phyloP scores from a whole-genome alignment of 768 basidiomycete genomes.

The Tulasnella sp. region DNA sequence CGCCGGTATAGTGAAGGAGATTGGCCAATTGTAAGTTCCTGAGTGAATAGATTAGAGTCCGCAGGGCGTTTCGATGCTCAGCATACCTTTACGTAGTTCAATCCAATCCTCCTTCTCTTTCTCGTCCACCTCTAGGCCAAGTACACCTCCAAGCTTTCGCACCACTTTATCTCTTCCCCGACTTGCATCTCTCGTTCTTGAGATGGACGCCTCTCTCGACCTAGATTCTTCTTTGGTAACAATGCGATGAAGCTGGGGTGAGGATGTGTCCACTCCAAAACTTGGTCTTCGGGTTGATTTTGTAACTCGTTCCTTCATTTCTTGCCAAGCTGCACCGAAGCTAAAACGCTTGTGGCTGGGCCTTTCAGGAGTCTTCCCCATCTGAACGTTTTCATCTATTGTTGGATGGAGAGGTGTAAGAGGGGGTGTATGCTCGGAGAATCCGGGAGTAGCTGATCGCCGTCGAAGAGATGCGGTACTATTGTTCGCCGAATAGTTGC shows the following conservation, averaged over 20 bases:
- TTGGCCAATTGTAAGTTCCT: constrained; percentile 91
- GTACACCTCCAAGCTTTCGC: constrained; percentile 30
- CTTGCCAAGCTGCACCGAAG: constrained; percentile 11
- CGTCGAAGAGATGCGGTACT: background rate
- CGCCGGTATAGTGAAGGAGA: constrained; percentile 76
- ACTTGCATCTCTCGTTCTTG: background rate
- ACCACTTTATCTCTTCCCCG: constrained; percentile 27
- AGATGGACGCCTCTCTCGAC: background rate
- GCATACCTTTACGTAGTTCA: constrained; percentile 70
- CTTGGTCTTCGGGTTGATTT: background rate
- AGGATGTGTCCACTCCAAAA: background rate
- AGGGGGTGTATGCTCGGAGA: background rate
- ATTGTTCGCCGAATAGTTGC: too few relatives aligned
- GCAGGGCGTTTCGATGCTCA: background rate
- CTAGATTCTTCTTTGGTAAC: background rate
- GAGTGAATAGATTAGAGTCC: constrained; percentile 13
- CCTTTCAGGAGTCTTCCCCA: background rate
- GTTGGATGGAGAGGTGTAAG: too few relatives aligned
- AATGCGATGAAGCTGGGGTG: background rate
- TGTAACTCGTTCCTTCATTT: constrained; percentile 5
- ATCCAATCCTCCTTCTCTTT: constrained; percentile 46
- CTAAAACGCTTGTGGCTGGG: constrained; percentile 9
- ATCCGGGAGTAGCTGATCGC: background rate
- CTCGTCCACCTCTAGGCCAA: constrained; percentile 22
- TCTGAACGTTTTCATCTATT: background rate